Evolutionary conservation across 108 stramenopile species (phyloP).

Genomic region (Cyclostephanos tholiformis): DNA sequence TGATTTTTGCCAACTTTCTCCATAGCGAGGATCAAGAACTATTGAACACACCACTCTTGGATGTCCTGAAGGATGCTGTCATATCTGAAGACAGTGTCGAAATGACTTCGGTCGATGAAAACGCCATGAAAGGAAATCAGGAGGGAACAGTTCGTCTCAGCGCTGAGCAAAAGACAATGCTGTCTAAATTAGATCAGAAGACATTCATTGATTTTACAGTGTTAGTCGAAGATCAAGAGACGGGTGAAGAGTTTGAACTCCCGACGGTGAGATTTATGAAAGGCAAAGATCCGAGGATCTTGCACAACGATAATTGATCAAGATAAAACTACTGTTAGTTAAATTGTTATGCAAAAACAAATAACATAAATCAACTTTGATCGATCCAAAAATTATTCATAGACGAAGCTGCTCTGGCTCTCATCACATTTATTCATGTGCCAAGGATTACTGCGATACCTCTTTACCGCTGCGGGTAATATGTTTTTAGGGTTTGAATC

Average conservation of each 20-base stretch:
- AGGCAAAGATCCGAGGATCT: background rate
- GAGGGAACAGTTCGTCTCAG: slow-evolving; percentile 28
- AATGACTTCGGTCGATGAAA: slow-evolving; percentile 23
- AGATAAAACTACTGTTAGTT: background rate
- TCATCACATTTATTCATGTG: slow-evolving; percentile 15
- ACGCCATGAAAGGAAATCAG: slow-evolving; percentile 14
- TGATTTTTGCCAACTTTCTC: slow-evolving; percentile 88
- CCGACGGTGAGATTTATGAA: slow-evolving; percentile 54
- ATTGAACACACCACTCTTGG: slow-evolving; percentile 59
- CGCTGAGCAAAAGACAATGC: slow-evolving; percentile 27
- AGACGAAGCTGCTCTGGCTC: slow-evolving; percentile 13
- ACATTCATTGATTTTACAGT: slow-evolving; percentile 69
- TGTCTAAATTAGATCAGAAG: slow-evolving; percentile 33
- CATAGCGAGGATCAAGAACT: slow-evolving; percentile 75
- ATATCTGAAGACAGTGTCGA: slow-evolving; percentile 60
- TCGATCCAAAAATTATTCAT: slow-evolving; percentile 32
- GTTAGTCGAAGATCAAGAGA: slow-evolving; percentile 68
- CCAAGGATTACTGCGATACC: slow-evolving; percentile 25
- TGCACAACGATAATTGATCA: slow-evolving; percentile 8
- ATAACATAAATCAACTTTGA: background rate
- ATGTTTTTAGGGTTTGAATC: slow-evolving; percentile 14
- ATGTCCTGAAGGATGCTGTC: slow-evolving; percentile 63
- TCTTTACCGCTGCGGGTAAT: background rate
- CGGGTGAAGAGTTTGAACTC: slow-evolving; percentile 78
- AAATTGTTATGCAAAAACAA: background rate